Evolutionary conservation across 176 grass and related monocot species (phyloP).

Genomic region (Zea mays): DNA sequence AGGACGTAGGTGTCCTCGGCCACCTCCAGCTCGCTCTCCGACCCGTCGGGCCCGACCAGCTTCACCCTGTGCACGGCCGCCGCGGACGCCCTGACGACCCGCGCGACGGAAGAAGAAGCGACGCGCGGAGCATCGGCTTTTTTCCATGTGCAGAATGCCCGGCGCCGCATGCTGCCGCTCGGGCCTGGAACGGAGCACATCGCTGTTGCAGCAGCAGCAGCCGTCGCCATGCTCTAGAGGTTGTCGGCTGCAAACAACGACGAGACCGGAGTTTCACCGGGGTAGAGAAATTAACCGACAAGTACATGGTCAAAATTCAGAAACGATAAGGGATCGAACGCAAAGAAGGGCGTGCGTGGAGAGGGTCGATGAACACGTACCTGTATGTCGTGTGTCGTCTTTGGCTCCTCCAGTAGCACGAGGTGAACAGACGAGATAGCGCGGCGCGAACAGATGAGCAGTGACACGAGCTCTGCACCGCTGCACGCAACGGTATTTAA

Average conservation of each 20-base stretch:
- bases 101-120: no score
- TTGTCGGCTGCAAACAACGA: not conserved
- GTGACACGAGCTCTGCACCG: not conserved
- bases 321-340: not conserved
- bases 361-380: not conserved
- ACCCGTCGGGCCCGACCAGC: constrained; percentile 53
- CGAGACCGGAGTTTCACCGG: no score
- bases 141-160: not conserved
- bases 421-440: not conserved
- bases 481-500: not conserved
- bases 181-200: not conserved
- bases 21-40: constrained; percentile 67
- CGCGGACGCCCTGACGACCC: constrained; percentile 19
- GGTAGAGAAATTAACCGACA: not conserved
- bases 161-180: not conserved
- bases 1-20: constrained; percentile 72
- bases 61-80: constrained; percentile 69
- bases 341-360: not conserved
- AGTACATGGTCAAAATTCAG: not conserved
- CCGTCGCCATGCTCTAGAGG: constrained; percentile 7
- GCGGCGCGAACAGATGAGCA: not conserved
- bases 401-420: not conserved
- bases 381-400: no score
- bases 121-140: no score
- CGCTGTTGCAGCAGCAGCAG: not conserved